These are phyloP conservation scores for Phytophthora aleatoria DNA, from an alignment of 352 stramenopile genomes.

Conservation along the genomic window DNA sequence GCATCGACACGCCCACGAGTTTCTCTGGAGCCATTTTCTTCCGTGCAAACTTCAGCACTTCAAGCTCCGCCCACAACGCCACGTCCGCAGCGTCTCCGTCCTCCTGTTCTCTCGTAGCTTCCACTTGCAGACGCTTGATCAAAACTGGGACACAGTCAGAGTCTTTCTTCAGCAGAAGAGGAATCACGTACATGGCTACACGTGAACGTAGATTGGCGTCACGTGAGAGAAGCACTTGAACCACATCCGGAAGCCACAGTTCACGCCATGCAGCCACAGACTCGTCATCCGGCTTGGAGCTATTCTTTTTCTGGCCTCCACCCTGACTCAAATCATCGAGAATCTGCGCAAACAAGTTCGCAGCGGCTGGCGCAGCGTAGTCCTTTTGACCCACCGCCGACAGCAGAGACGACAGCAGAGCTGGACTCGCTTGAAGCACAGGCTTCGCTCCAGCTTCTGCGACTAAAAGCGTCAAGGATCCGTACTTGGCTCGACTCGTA, in stretches of 20 bases:
- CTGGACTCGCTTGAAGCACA: conserved; percentile 51
- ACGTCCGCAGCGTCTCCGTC: conserved; percentile 41
- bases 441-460: conserved; percentile 43
- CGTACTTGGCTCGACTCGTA: conserved; percentile 76
- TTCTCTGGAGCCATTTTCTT: conserved; percentile 71
- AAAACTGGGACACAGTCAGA: conserved; percentile 53
- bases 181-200: conserved; percentile 78
- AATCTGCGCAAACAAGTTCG: conserved; percentile 74
- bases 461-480: conserved; percentile 63
- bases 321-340: conserved; percentile 48
- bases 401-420: conserved; percentile 63
- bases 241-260: conserved; percentile 66
- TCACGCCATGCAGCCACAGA: conserved; percentile 39
- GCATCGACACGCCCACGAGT: conserved; percentile 50
- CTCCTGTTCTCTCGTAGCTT: conserved; percentile 21
- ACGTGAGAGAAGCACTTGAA: conserved; percentile 51
- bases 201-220: conserved; percentile 61
- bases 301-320: conserved; percentile 15
- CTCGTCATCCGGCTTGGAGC: conserved; percentile 24
- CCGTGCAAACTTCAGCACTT: conserved; percentile 81
- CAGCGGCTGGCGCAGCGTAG: conserved; percentile 64
- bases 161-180: conserved; percentile 76
- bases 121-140: conserved; percentile 51
- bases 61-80: conserved; percentile 71
- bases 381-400: conserved; percentile 72